Base-by-base conservation (phyloP, 805 yeast genomes). In the Blastobotrys americana region DNA sequence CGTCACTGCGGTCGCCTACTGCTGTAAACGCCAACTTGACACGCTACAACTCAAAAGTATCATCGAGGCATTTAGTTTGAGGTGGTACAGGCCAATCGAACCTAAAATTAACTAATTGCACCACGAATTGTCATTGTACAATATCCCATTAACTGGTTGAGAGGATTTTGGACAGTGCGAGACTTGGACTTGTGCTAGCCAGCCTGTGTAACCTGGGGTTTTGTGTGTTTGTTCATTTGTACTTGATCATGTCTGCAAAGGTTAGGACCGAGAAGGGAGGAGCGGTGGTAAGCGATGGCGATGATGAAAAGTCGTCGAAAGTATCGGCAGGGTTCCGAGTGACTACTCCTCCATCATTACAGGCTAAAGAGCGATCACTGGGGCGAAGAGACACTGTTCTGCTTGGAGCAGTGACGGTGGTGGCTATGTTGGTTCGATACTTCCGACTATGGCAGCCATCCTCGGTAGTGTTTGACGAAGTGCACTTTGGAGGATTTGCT, bases 401-500 rank as follows among this genome's bases (percentile, higher is more conserved):
- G 22, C 57, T 64, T 18, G 52, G 51, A 17, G 43, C 67, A 13
- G 66, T 85, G 43, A 56, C 76, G n/a, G 53, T 71, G 1, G 53
- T 80, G 31, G 74, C 95, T 0, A 49, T 71, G 9, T 55, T 64
- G 39, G 74, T 86, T 41, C 78, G 99, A 54, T 69, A 83, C 43
- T 68, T 71, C 52, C 68, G 73, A 43, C 68, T 93, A 47, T 68
- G 74, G 21, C 59, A 67, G 50, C 99, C 99, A 34, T 66, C 78
- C 55, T 78, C 89, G 22, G 94, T 88, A 31, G 95, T 90, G 9
- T 85, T 85, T 53, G 96, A 88, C 63, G 98, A 69, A 54, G 72
- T 84, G 34, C 95, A 85, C 65, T 93, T 93, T 57, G 98, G 98
- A 45, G 94, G 94, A n/a, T 93, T 90, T 67, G 95, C 96, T 25